Percentiles rank a stretch among this genome's conserved stretches.
These are phyloP conservation scores for Leishmania gerbilli DNA, from an alignment of 208 protist species.

Conservation along the genomic window DNA sequence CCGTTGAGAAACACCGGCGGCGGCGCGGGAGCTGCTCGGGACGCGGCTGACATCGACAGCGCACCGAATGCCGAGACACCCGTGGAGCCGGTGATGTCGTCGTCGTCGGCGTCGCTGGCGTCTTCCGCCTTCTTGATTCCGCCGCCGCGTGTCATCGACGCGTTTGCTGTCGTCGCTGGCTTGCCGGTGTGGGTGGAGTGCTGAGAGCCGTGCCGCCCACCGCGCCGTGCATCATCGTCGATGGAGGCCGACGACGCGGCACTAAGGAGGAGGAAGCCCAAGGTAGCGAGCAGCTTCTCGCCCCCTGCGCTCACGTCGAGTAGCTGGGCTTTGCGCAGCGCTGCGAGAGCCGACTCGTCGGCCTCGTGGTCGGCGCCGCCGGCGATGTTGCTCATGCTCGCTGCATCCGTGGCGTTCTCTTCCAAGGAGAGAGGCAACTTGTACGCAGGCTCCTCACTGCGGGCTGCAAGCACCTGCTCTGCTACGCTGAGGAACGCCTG, in stretches of 20 bases:
- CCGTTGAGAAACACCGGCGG: conserved; percentile 24
- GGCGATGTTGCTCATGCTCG: neutral
- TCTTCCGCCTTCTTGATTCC: neutral
- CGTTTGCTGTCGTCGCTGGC: neutral
- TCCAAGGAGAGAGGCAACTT: neutral
- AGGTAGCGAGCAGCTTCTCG: neutral
- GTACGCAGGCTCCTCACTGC: neutral
- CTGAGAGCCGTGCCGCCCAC: neutral
- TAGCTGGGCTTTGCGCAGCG: conserved; percentile 6
- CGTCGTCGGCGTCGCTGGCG: neutral
- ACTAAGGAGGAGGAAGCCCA: conserved; percentile 7
- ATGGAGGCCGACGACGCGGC: neutral
- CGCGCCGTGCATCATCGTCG: neutral
- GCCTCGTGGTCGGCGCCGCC: neutral
- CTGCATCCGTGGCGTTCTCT: neutral
- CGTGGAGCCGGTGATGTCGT: neutral
- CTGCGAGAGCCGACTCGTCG: neutral
- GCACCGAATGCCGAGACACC: neutral
- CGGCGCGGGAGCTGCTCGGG: neutral
- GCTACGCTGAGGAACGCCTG: conserved; percentile 23
- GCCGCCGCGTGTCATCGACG: neutral
- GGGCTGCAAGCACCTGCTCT: neutral
- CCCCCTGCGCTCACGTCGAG: conserved; percentile 4
- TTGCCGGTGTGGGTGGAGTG: neutral
- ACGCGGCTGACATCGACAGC: neutral